Conservation (phyloP, 306 rosid genomes). For the Cicer yamashitae region DNA sequence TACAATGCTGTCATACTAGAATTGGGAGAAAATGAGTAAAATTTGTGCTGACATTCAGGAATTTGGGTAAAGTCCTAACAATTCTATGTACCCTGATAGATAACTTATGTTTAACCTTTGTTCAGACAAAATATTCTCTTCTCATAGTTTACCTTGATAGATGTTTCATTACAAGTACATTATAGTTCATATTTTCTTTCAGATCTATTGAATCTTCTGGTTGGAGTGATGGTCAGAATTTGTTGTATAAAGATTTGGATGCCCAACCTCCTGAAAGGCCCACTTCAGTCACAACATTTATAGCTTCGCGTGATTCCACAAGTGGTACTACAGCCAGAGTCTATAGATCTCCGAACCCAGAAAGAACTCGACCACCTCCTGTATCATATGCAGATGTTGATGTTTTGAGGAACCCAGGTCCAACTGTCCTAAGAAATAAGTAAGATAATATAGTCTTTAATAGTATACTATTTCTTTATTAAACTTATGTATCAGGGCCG, state of each 20-base stretch:
- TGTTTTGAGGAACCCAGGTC: constrained; percentile 47
- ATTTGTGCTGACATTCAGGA: not conserved
- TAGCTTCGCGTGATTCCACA: constrained; percentile 54
- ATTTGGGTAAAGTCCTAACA: not conserved
- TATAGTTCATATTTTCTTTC: constrained; percentile 44
- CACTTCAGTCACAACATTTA: constrained; percentile 49
- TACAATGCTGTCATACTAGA: not conserved
- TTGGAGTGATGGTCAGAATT: constrained; percentile 50
- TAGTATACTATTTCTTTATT: constrained; percentile 20
- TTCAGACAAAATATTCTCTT: constrained; percentile 8
- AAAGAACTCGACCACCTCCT: constrained; percentile 54
- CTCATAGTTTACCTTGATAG: constrained; percentile 2
- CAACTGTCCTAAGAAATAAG: constrained; percentile 51
- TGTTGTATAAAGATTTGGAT: constrained; percentile 45
- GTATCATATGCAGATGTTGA: constrained; percentile 49
- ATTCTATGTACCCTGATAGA: constrained; percentile 4
- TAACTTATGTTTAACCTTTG: constrained; percentile 36
- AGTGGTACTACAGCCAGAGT: constrained; percentile 55
- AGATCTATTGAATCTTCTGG: constrained; percentile 51
- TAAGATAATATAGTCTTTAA: constrained; percentile 29
- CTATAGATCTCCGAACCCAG: constrained; percentile 54
- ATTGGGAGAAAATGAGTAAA: constrained; percentile 5
- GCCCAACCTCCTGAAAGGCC: constrained; percentile 55
- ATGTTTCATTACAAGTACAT: constrained; percentile 13
- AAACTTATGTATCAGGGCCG: constrained; percentile 27